These are phyloP conservation scores for Colletotrichum nymphaeae DNA, from an alignment of 2,329 filamentous ascomycete genomes.

Conservation along the genomic window DNA sequence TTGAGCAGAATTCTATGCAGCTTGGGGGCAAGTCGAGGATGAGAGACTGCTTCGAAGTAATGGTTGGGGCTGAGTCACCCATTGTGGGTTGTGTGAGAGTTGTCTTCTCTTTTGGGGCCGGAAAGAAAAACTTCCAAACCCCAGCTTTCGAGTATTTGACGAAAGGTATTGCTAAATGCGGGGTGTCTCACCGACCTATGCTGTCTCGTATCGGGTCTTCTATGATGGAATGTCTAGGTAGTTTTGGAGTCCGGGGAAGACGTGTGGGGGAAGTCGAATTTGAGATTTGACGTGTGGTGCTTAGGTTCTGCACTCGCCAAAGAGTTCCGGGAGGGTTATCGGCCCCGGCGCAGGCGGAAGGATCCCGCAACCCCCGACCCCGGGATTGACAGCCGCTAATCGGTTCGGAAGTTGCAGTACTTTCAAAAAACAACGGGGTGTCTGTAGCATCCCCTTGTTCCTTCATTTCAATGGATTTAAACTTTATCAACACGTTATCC, in stretches of 20 bases:
- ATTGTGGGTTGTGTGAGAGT: background rate
- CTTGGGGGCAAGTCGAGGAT: slow-evolving; percentile 77
- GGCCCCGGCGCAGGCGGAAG: slow-evolving; percentile 24
- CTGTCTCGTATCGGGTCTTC: background rate
- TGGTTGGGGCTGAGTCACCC: slow-evolving; percentile 32
- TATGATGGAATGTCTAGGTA: background rate
- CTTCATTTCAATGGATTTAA: background rate
- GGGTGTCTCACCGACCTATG: background rate
- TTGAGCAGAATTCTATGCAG: slow-evolving; percentile 80
- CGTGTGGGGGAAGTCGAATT: slow-evolving; percentile 29
- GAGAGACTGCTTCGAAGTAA: slow-evolving; percentile 60
- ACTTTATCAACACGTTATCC: background rate
- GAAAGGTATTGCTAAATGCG: background rate
- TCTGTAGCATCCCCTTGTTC: background rate
- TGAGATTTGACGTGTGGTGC: background rate
- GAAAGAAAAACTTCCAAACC: background rate
- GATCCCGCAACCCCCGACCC: slow-evolving; percentile 13
- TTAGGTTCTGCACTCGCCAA: background rate
- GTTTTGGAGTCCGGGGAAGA: background rate
- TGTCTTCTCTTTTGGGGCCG: background rate
- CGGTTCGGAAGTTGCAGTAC: slow-evolving; percentile 6
- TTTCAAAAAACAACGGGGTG: background rate
- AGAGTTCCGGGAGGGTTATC: slow-evolving; percentile 4
- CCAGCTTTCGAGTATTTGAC: background rate
- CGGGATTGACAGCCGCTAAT: slow-evolving; percentile 16